phyloP scores from a whole-genome alignment of 1,139 yeast genomes.

The Zygotorulaspora mrakii region DNA sequence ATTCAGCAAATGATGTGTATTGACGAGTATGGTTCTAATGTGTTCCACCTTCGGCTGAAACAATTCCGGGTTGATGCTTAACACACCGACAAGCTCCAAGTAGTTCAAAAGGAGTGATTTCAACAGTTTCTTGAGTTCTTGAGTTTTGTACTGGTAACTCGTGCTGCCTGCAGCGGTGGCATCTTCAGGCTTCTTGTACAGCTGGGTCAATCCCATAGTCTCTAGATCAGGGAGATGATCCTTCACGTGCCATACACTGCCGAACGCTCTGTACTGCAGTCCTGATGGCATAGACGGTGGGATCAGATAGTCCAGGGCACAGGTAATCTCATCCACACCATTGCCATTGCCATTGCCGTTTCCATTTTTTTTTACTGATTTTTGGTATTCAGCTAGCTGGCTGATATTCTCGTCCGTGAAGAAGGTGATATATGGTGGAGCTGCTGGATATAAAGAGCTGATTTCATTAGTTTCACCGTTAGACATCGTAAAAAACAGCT shows the following conservation, averaged over 20 bases:
- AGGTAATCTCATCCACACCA: too few species aligned
- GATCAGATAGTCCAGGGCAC: constrained; percentile 47
- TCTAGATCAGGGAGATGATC: constrained; percentile 65
- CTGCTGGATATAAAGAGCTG: constrained; percentile 78
- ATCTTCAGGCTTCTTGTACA: constrained; percentile 42
- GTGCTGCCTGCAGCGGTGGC: constrained; percentile 20
- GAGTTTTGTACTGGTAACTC: constrained; percentile 51
- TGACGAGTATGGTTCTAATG: constrained; percentile 68
- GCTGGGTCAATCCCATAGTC: constrained; percentile 64
- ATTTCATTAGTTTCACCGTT: constrained; percentile 34
- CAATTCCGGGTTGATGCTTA: constrained; percentile 62
- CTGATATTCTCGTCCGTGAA: constrained; percentile 61
- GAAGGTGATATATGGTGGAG: constrained; percentile 69
- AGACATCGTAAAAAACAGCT: too few species aligned
- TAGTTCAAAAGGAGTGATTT: constrained; percentile 68
- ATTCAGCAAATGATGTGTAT: constrained; percentile 77
- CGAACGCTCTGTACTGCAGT: constrained; percentile 70
- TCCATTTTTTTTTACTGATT: constrained; percentile 13
- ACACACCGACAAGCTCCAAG: constrained; percentile 69
- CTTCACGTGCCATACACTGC: constrained; percentile 70
- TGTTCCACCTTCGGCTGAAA: constrained; percentile 67
- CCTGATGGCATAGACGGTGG: constrained; percentile 67
- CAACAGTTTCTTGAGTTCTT: constrained; percentile 64
- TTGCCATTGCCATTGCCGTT: too few species aligned
- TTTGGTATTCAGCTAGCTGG: constrained; percentile 37